These are phyloP conservation scores for Boletus speciosus DNA, from an alignment of 768 basidiomycete genomes.

Conservation along the genomic window DNA sequence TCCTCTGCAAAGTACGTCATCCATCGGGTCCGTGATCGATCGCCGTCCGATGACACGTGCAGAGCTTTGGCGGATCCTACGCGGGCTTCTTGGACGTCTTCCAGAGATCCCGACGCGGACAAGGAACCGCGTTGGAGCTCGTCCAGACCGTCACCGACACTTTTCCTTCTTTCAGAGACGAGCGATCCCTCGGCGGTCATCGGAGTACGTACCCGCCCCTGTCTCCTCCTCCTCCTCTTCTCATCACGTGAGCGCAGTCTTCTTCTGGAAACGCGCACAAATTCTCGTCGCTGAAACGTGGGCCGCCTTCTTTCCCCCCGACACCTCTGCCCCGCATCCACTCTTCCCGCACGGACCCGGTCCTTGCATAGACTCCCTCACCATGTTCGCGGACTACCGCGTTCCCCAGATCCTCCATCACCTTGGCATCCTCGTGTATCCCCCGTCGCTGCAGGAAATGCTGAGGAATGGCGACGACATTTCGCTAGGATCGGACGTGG, in stretches of 20 bases:
- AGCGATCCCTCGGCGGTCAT: conserved; percentile 51
- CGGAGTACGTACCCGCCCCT: conserved; percentile 43
- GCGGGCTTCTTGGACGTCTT: conserved; percentile 63
- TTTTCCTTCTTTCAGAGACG: conserved; percentile 78
- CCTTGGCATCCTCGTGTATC: conserved; percentile 71
- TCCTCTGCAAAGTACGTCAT: conserved; percentile 61
- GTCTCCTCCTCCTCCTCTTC: too few relatives aligned
- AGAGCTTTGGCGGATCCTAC: conserved; percentile 73
- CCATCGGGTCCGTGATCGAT: conserved; percentile 6
- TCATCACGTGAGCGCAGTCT: conserved; percentile 43
- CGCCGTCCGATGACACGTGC: conserved; percentile 2
- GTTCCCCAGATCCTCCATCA: conserved; percentile 91
- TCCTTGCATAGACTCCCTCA: conserved; percentile 64
- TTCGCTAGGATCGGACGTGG: conserved; percentile 58
- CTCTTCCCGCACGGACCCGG: conserved; percentile 61
- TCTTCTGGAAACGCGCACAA: conserved; percentile 87
- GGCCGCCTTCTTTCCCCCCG: conserved; percentile 82
- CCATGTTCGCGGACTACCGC: conserved; percentile 94
- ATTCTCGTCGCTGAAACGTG: conserved; percentile 89
- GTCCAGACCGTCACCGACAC: conserved; percentile 65
- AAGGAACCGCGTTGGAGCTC: conserved; percentile 69
- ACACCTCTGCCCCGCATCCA: conserved; percentile 51
- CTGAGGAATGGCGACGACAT: conserved; percentile 47
- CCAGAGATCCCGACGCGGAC: conserved; percentile 44
- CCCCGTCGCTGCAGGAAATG: conserved; percentile 50